phyloP scores from a whole-genome alignment of 176 grass and related monocot species.

The Avena sativa region DNA sequence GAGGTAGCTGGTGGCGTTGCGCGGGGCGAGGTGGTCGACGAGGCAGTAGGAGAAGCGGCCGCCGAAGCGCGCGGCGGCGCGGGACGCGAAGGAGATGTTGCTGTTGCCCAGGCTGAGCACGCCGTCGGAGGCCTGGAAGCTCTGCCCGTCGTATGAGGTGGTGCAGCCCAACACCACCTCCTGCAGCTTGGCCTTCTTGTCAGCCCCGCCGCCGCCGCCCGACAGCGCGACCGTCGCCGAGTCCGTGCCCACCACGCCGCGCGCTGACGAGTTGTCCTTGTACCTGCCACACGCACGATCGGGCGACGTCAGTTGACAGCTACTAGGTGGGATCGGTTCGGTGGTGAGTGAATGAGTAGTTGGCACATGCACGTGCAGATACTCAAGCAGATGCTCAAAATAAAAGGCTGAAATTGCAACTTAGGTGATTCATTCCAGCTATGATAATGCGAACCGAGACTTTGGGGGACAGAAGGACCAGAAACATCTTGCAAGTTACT shows the following conservation, averaged over 20 bases:
- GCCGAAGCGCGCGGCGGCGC: conserved; percentile 73
- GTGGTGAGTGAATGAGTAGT: neutral
- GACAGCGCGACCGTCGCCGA: conserved; percentile 70
- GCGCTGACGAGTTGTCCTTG: conserved; percentile 63
- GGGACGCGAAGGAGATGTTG: conserved; percentile 75
- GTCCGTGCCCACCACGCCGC: conserved; percentile 72
- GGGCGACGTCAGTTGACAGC: neutral
- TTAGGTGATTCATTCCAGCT: neutral
- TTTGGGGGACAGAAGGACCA: conserved; percentile 1
- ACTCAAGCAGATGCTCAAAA: neutral
- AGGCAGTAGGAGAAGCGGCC: conserved; percentile 96
- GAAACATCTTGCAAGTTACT: conserved; percentile 35
- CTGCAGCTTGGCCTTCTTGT: conserved; percentile 62
- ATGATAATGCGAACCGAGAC: neutral
- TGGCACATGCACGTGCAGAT: conserved; percentile 24
- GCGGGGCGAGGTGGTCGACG: conserved; percentile 93
- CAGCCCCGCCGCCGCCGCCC: neutral
- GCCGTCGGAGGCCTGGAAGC: conserved; percentile 77
- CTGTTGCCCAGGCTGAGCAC: conserved; percentile 93
- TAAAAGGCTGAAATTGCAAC: neutral
- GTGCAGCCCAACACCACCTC: conserved; percentile 88
- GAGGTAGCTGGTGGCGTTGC: conserved; percentile 85
- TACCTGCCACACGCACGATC: conserved; percentile 58
- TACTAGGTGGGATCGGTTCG: neutral
- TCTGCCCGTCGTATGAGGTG: conserved; percentile 54